These are phyloP conservation scores for Exobasidium cylindrosporum DNA, from an alignment of 1,284 basidiomycete genomes.

Conservation along the genomic window DNA sequence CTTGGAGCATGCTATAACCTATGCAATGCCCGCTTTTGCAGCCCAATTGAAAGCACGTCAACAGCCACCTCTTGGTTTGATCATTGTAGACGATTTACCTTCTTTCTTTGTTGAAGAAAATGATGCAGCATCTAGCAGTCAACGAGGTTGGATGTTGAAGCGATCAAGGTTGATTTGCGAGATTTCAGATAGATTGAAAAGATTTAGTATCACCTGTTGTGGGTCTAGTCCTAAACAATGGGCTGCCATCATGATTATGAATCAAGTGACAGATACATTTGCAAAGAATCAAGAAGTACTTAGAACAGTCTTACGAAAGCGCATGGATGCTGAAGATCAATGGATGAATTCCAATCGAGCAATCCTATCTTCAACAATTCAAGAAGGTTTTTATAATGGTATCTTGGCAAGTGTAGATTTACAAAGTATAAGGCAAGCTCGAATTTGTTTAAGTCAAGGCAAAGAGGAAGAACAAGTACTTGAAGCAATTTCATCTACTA, in stretches of 20 bases:
- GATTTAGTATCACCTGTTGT: constrained; percentile 1
- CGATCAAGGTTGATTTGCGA: constrained; percentile 5
- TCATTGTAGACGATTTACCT: constrained; percentile 7
- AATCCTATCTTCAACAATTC: not conserved
- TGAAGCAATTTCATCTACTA: not conserved
- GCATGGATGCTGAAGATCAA: not conserved
- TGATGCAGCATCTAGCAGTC: not conserved
- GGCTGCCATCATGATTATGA: constrained; percentile 1
- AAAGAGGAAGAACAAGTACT: constrained; percentile 4
- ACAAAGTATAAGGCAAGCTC: not conserved
- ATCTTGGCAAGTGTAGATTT: not conserved
- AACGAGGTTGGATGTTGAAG: not conserved
- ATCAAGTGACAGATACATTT: constrained; percentile 8
- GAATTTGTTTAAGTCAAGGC: not conserved
- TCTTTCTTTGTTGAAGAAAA: not conserved
- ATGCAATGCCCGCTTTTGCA: not conserved
- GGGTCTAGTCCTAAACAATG: not conserved
- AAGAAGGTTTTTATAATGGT: constrained; percentile 5
- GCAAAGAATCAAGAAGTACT: not conserved
- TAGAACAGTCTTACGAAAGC: not conserved
- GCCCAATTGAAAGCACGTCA: too few relatives aligned
- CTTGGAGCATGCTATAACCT: not conserved
- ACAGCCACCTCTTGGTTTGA: not conserved
- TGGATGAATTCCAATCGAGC: not conserved
- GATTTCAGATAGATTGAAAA: not conserved